phyloP scores from a whole-genome alignment of 352 stramenopile genomes.

The Globisporangium camurandrum region DNA sequence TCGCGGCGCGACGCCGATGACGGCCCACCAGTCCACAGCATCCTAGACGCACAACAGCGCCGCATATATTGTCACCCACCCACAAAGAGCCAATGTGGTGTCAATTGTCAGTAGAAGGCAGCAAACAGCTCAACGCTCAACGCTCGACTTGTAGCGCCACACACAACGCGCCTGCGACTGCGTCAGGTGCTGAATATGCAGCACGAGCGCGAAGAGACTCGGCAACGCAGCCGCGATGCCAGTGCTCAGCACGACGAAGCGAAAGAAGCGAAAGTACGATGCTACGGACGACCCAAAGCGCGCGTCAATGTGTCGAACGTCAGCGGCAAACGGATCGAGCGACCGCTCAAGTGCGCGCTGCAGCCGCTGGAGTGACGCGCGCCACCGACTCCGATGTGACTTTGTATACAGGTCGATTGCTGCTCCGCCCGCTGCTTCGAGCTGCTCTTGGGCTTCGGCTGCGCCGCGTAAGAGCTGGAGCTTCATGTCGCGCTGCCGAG shows the following conservation, averaged over 20 bases:
- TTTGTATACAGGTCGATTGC: constrained; percentile 14
- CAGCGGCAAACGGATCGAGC: constrained; percentile 46
- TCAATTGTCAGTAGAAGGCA: too few species aligned
- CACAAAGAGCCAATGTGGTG: too few species aligned
- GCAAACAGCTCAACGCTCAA: too few species aligned
- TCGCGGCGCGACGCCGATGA: constrained; percentile 35
- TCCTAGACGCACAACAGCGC: background rate
- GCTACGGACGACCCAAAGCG: constrained; percentile 72
- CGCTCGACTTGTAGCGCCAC: background rate
- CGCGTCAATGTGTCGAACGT: constrained; percentile 73
- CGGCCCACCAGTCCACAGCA: constrained; percentile 9
- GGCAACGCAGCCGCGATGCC: constrained; percentile 51
- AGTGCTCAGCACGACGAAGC: constrained; percentile 74
- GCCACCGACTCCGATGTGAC: background rate
- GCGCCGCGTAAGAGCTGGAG: constrained; percentile 53
- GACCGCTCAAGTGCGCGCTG: constrained; percentile 18
- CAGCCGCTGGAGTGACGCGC: constrained; percentile 24
- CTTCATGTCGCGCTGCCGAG: constrained; percentile 37
- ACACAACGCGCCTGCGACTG: constrained; percentile 15
- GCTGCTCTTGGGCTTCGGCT: constrained; percentile 45
- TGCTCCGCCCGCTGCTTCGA: constrained; percentile 36
- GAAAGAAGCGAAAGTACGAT: constrained; percentile 75
- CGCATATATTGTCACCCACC: too few species aligned
- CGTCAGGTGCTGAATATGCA: constrained; percentile 36
- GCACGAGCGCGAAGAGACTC: constrained; percentile 37